Percentiles rank a stretch among this genome's conserved stretches.
Conservation (phyloP, 768 basidiomycete genomes). For the Vararia minispora region DNA sequence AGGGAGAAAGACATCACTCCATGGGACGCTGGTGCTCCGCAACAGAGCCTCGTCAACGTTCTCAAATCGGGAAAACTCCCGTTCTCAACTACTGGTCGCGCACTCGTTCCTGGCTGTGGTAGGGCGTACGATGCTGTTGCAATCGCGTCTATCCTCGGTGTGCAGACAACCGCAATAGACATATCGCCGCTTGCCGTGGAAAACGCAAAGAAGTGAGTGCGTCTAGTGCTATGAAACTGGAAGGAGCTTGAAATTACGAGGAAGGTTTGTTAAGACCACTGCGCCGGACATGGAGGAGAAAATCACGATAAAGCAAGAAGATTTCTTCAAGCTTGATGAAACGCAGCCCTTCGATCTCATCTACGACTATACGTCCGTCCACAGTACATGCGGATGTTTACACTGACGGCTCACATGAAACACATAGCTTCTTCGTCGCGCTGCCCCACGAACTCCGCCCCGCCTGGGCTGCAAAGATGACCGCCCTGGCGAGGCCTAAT, state of each 20-base stretch:
- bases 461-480: constrained; percentile 51
- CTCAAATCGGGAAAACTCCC: constrained; percentile 33
- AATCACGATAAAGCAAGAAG: constrained; percentile 28
- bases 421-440: constrained; percentile 57
- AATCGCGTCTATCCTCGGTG: constrained; percentile 37
- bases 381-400: too few species aligned
- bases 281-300: constrained; percentile 20
- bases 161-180: constrained; percentile 44
- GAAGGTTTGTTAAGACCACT: too few species aligned
- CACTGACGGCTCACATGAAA: too few species aligned
- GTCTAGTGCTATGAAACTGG: too few species aligned
- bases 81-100: constrained; percentile 31
- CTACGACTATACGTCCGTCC: constrained; percentile 51
- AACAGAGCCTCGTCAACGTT: constrained; percentile 44
- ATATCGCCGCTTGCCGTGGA: constrained; percentile 43
- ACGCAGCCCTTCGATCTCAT: constrained; percentile 38
- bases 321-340: constrained; percentile 44
- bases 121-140: constrained; percentile 48
- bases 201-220: constrained; percentile 31
- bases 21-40: constrained; percentile 47
- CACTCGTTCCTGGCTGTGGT: constrained; percentile 52
- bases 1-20: constrained; percentile 45
- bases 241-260: too few species aligned
- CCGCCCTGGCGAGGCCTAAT: constrained; percentile 43
- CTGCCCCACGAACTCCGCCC: constrained; percentile 42